Evolutionary conservation across 345 rosid genomes (phyloP), one percentile per base, ranked within the genome.

Genomic region (Geranium brycei): DNA sequence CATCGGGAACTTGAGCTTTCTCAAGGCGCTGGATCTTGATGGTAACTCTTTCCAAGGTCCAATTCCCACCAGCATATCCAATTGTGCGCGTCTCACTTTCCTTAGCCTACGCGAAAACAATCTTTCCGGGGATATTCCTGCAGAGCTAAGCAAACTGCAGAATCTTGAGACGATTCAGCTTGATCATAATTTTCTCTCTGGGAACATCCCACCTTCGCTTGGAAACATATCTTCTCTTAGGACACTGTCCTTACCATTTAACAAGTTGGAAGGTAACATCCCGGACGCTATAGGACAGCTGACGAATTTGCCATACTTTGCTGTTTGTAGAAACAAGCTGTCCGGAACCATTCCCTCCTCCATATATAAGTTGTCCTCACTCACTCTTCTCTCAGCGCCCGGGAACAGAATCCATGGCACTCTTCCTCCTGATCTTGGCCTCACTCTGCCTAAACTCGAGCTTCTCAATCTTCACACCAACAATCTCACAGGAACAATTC

Each of bases 401-500:
- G 8, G 0, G 3, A 64, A 64, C 60, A 18, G 8, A 28, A 23
- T 64, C 0, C 60, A 17, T 51, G 67, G 67, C 1, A 64, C 15
- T 64, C 41, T 64, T 55, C 67, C 67, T 15, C 4, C 15, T 14
- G 28, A 64, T n/a, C 18, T 64, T 15, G 19, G 32, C 67, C 19
- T 51, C 23, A 55, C 30, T 17, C 47, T 38, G 8, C 47, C 31
- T 30, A 72, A 66, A n/a, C 71, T 72, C 55, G 17, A 15, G 15
- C 0, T 0, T 0, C 38, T 72, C 17, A 19, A 32, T 17, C 57
- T 72, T 1, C 8, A 38, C 1, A 23, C 5, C 0, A 72, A 72
- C 58, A 31, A 67, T 35, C 41, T 72, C 7, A 32, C 60, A 4
- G 75, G 75, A 1, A 60, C 16, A 5, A 2, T 72, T 58, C 75